These are phyloP conservation scores for Sclerotinia subarctica DNA, from an alignment of 2,329 filamentous ascomycete species.

Conservation along the genomic window DNA sequence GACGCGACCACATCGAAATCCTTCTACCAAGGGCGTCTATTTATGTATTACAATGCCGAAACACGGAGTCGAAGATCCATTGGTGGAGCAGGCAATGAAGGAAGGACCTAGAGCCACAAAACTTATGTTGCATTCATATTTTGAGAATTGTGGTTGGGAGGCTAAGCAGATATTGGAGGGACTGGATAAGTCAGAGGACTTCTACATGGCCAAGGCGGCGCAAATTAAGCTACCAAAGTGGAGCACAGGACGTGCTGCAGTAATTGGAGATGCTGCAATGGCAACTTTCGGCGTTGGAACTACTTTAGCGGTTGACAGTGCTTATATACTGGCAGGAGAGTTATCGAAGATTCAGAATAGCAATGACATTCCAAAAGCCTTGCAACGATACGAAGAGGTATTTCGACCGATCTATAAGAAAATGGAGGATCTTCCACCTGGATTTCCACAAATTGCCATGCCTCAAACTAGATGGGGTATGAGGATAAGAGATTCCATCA, in stretches of 20 bases:
- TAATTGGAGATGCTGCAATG: slow-evolving; percentile 54
- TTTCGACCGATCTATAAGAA: slow-evolving; percentile 36
- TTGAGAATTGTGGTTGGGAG: slow-evolving; percentile 45
- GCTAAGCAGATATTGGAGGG: slow-evolving; percentile 40
- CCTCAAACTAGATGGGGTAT: slow-evolving; percentile 48
- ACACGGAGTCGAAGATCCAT: slow-evolving; percentile 32
- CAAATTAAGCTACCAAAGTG: slow-evolving; percentile 44
- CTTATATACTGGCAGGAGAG: slow-evolving; percentile 49
- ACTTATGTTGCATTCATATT: slow-evolving; percentile 27
- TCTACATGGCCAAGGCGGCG: slow-evolving; percentile 42
- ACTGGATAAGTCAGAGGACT: slow-evolving; percentile 40
- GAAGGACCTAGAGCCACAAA: slow-evolving; percentile 41
- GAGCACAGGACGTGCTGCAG: slow-evolving; percentile 42
- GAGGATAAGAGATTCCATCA: slow-evolving; percentile 44
- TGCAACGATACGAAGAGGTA: slow-evolving; percentile 40
- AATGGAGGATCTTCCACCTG: slow-evolving; percentile 36
- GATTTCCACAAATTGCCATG: slow-evolving; percentile 41
- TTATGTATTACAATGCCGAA: slow-evolving; percentile 41
- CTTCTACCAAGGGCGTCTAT: slow-evolving; percentile 38
- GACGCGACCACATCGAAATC: slow-evolving; percentile 39
- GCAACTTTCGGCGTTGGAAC: slow-evolving; percentile 45
- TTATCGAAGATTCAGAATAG: slow-evolving; percentile 34
- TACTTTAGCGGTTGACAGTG: slow-evolving; percentile 42
- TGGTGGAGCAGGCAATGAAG: slow-evolving; percentile 43
- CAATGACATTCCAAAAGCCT: slow-evolving; percentile 38